Percentiles rank a stretch among this genome's conserved stretches.
These are phyloP conservation scores for Quercus robur DNA, from an alignment of 306 rosid species.

Conservation along the genomic window DNA sequence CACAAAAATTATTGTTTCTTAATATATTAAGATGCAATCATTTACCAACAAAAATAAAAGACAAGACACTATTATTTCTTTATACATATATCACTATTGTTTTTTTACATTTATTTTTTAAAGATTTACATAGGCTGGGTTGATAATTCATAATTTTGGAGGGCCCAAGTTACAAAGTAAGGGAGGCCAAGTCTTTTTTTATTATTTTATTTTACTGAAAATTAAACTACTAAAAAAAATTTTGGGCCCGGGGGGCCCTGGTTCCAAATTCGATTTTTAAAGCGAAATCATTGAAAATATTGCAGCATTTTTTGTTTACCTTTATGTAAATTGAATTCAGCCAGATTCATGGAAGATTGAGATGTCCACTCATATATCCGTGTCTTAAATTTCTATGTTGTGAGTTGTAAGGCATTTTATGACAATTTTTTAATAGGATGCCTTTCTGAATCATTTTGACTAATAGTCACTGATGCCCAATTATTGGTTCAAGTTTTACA, in stretches of 20 bases:
- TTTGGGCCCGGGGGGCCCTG: no score
- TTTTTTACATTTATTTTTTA: no score
- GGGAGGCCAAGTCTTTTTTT: no score
- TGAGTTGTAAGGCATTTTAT: slow-evolving; percentile 38
- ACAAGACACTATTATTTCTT: rapidly evolving
- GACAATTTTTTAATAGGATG: slow-evolving; percentile 16
- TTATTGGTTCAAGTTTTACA: slow-evolving; percentile 29
- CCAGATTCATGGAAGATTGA: slow-evolving; percentile 22
- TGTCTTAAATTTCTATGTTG: slow-evolving; percentile 3
- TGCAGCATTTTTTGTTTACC: neutral
- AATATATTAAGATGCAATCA: no score
- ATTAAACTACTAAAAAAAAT: no score
- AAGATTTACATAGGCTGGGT: no score
- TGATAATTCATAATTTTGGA: no score
- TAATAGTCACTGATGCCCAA: slow-evolving; percentile 46
- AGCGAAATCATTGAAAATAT: slow-evolving; percentile 13
- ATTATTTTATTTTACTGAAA: no score
- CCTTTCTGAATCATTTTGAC: slow-evolving; percentile 35
- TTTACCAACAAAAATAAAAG: no score
- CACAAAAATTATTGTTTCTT: no score
- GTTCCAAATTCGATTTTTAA: slow-evolving; percentile 15
- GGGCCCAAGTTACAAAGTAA: no score
- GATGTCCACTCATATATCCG: neutral
- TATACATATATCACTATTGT: no score
- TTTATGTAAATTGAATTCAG: slow-evolving; percentile 2